Conservation (phyloP, 2,329 filamentous ascomycete genomes). For the Talaromyces atroroseus region DNA sequence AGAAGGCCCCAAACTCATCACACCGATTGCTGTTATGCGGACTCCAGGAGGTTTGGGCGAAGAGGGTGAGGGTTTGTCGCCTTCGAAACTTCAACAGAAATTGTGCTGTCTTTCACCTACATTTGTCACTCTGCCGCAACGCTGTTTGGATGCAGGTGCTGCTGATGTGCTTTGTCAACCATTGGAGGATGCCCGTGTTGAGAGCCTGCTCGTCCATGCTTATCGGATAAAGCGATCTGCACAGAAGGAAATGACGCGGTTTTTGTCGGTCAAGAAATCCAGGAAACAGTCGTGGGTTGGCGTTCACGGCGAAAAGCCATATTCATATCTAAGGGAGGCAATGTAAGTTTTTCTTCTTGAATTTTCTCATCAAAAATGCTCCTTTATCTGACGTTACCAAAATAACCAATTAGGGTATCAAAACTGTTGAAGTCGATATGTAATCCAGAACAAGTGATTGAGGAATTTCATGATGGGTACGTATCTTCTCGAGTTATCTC, state of each 20-base stretch:
- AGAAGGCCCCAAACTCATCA: conserved; percentile 44
- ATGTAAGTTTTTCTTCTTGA: conserved; percentile 51
- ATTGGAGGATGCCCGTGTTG: conserved; percentile 65
- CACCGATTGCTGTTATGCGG: conserved; percentile 46
- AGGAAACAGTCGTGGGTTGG: conserved; percentile 91
- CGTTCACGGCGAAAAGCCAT: conserved; percentile 76
- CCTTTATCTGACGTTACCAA: background rate
- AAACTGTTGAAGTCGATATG: conserved; percentile 86
- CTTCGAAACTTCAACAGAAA: background rate
- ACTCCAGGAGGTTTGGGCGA: conserved; percentile 14
- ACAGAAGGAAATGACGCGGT: conserved; percentile 64
- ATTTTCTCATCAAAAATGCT: background rate
- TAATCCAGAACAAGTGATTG: conserved; percentile 59
- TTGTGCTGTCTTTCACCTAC: conserved; percentile 30
- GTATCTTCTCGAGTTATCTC: conserved; percentile 16
- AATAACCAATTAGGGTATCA: conserved; percentile 59
- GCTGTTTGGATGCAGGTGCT: conserved; percentile 79
- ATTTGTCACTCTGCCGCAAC: conserved; percentile 55
- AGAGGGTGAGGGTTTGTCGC: background rate
- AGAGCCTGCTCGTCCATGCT: conserved; percentile 73
- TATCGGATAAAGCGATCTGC: conserved; percentile 77
- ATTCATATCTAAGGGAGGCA: conserved; percentile 81
- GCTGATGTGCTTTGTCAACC: conserved; percentile 80
- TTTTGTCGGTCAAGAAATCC: conserved; percentile 66
- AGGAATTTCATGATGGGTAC: conserved; percentile 57